Evolutionary conservation across 2,329 filamentous ascomycete genomes (phyloP), one percentile per base, ranked within the genome.

Genomic region (Cephalotrichum gorgonifer): DNA sequence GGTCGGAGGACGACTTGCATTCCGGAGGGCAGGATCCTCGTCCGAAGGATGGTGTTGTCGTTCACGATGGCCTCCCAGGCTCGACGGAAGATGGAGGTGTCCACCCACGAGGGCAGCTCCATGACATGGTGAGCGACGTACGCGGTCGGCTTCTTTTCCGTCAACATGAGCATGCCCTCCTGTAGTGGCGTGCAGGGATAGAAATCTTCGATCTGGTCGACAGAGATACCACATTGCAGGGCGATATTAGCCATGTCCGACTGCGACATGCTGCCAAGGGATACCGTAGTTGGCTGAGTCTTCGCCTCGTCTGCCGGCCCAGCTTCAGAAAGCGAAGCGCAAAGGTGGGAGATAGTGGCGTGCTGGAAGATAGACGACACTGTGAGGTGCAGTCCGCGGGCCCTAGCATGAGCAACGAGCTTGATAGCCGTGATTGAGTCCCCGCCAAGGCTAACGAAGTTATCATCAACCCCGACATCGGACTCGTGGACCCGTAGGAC

Each of bases 341-440:
- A n/a, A n/a, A n/a, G n/a, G n/a, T n/a, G n/a, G n/a, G n/a, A n/a
- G n/a, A n/a, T n/a, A n/a, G n/a, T n/a, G n/a, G n/a, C n/a, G n/a
- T n/a, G n/a, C n/a, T n/a, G n/a, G n/a, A n/a, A n/a, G n/a, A n/a
- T n/a, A n/a, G n/a, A n/a, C n/a, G n/a, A n/a, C n/a, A n/a, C n/a
- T n/a, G n/a, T n/a, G n/a, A n/a, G n/a, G n/a, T n/a, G n/a, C n/a
- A n/a, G n/a, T n/a, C n/a, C n/a, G n/a, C n/a, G n/a, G n/a, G n/a
- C n/a, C n/a, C n/a, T n/a, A n/a, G n/a, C n/a, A n/a, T n/a, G n/a
- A n/a, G n/a, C n/a, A n/a, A n/a, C n/a, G n/a, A n/a, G n/a, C n/a
- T n/a, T n/a, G n/a, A 83, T 83, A 2, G 77, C 77, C 1, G 70
- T 62, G 25, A 81, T 75, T 0, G 78, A 81, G 60, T 81, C 77